Conservation (phyloP, 768 basidiomycete species). For the Phylloporus sp. region DNA sequence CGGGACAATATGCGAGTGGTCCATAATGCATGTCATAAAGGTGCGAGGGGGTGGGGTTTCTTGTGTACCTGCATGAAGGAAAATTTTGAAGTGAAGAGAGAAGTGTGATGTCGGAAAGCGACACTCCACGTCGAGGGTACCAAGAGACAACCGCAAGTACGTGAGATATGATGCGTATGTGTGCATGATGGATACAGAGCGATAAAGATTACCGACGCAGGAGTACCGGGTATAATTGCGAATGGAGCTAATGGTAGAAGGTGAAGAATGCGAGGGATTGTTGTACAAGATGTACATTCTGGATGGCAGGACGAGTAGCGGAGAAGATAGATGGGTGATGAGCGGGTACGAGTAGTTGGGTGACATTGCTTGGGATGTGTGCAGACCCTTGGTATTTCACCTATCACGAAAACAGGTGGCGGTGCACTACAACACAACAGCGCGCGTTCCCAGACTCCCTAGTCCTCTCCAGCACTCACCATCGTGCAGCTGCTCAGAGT, state of each 20-base stretch:
- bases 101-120: conserved; percentile 10
- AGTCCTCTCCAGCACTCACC: conserved; percentile 20
- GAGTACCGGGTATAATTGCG: conserved; percentile 24
- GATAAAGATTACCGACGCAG: conserved; percentile 29
- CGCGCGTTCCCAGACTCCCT: conserved; percentile 19
- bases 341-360: neutral
- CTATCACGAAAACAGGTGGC: conserved; percentile 25
- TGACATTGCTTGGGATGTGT: conserved; percentile 7
- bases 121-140: conserved; percentile 14
- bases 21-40: conserved; percentile 29
- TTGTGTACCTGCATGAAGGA: conserved; percentile 21
- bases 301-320: conserved; percentile 3
- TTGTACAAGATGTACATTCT: conserved; percentile 22
- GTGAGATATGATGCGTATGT: conserved; percentile 25
- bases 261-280: conserved; percentile 10
- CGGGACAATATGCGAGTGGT: conserved; percentile 23
- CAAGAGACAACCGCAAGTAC: conserved; percentile 16
- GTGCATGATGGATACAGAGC: conserved; percentile 33
- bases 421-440: conserved; percentile 28
- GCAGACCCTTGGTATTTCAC: conserved; percentile 27
- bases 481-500: conserved; percentile 40
- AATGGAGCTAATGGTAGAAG: conserved; percentile 9
- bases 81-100: conserved; percentile 10
- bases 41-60: conserved; percentile 11
- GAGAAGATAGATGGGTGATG: conserved; percentile 2